A percentile compares a stretch with the other conserved stretches of the same genome.
These are phyloP conservation scores for Gypsophila paniculata DNA, from an alignment of 179 eudicot genomes.

Conservation along the genomic window DNA sequence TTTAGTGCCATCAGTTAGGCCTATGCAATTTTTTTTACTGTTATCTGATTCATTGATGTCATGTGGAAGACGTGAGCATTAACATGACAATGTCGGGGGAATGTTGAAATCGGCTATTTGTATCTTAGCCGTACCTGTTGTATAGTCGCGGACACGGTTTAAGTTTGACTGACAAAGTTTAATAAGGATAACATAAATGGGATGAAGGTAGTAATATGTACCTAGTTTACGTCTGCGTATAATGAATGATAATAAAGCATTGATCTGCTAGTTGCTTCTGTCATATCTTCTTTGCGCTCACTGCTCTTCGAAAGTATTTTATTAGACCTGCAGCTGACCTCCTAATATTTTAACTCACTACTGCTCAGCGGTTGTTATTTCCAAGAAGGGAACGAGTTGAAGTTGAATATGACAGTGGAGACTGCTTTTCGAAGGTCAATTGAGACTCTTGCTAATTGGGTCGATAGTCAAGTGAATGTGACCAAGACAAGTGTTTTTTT, in stretches of 20 bases:
- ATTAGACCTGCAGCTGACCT: neutral
- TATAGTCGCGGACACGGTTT: too few relatives aligned
- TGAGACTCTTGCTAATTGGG: constrained; percentile 55
- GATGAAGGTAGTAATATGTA: neutral
- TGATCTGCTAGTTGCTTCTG: neutral
- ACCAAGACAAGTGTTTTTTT: constrained; percentile 62
- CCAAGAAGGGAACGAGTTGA: constrained; percentile 64
- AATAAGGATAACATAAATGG: neutral
- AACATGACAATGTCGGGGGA: too few relatives aligned
- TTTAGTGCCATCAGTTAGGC: neutral
- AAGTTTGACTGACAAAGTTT: neutral
- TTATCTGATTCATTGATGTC: too few relatives aligned
- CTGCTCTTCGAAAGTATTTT: neutral
- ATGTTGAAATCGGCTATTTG: too few relatives aligned
- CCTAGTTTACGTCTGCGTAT: neutral
- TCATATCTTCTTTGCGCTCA: neutral
- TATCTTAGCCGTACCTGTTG: too few relatives aligned
- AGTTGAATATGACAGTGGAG: constrained; percentile 58
- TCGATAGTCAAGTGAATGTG: constrained; percentile 49
- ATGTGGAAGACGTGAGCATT: too few relatives aligned
- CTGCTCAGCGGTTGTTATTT: constrained; percentile 68
- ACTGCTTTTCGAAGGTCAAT: constrained; percentile 55
- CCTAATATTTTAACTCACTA: neutral
- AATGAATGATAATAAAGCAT: neutral
- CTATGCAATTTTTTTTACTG: too few relatives aligned